A percentile compares a stretch with the other conserved stretches of the same genome.
Evolutionary conservation across 129 eudicot species (phyloP).

Genomic region (Artemisia annua): DNA sequence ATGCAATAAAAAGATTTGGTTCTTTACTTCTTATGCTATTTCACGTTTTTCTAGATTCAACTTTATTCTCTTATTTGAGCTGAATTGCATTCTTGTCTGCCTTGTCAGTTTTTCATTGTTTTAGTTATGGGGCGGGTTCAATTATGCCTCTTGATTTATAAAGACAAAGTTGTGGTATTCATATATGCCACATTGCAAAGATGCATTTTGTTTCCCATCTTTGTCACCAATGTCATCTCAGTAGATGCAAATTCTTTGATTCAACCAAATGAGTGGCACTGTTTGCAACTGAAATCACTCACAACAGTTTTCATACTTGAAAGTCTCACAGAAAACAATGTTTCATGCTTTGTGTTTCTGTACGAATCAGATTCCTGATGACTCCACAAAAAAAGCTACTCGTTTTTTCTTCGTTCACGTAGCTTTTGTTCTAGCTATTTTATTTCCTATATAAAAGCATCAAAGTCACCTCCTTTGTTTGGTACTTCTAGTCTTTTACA

Average conservation of each 20-base stretch:
- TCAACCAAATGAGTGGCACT: neutral
- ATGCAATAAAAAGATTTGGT: too few species aligned
- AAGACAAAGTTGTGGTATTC: too few species aligned
- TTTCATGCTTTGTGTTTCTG: conserved; percentile 6
- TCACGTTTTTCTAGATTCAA: too few species aligned
- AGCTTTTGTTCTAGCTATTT: neutral
- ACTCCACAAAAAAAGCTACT: neutral
- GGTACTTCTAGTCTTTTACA: neutral
- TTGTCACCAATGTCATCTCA: neutral
- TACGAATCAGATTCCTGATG: conserved; percentile 9
- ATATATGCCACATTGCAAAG: neutral
- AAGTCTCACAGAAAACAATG: too few species aligned
- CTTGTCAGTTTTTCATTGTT: too few species aligned
- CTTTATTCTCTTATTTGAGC: too few species aligned
- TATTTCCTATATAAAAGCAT: conserved; percentile 20
- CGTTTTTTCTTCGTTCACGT: neutral
- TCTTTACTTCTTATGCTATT: too few species aligned
- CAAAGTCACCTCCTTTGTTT: neutral
- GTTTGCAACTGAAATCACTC: neutral
- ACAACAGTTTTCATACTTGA: neutral
- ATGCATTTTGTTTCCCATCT: neutral
- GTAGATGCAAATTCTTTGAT: neutral
- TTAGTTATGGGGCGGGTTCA: too few species aligned
- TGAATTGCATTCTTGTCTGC: too few species aligned
- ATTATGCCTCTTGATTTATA: too few species aligned